Base-by-base conservation (phyloP, 2,329 filamentous ascomycete genomes). In the Pyrenophora teres region DNA sequence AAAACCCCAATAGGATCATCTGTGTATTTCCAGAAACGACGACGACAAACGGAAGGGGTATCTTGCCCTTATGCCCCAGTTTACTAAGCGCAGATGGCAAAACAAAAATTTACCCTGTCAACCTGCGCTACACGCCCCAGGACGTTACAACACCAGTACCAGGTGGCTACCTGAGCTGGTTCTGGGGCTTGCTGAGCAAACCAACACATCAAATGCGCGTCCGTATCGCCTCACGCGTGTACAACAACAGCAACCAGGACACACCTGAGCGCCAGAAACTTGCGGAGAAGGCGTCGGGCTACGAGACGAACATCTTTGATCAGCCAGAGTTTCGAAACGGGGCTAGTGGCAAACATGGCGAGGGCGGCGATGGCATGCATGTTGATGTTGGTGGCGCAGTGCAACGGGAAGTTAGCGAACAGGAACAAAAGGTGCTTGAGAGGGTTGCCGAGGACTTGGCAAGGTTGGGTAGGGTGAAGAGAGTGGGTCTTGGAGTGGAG, bases 21-120 rank as follows among this genome's bases (percentile, higher is more conserved):
- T 91, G 87, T 56, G 85, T 96, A 1, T 97, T 97, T 72, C 93
- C 94, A 10, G 94, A 99, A 76, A 93, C 89, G 74, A 94, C 89
- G 4, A 96, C 94, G 0, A 96, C 91, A 38, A 99, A 99, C 69
- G 93, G 93, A 56, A 87, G 90, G 62, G 94, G 88, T 4, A 92
- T 97, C 56, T 76, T 99, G 10, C 89, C 91, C 1, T 84, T 96
- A 48, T 90, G 88, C 54, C 90, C 89, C 0, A 87, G 86, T 43
- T 80, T 99, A 1, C 78, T 94, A 2, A 82, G 85, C 13, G 84
- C 84, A 0, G 84, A 87, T 0, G 72, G 83, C 5, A 79, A 82
- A 46, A 87, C 87, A 7, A 88, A 87, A 68, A 90, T 99, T 61
- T 97, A 95, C 76, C 92, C 94, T 1, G 83, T 99, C 54, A 96